These are phyloP conservation scores for Phallus indusiatus DNA, from an alignment of 768 basidiomycete genomes.

Conservation along the genomic window DNA sequence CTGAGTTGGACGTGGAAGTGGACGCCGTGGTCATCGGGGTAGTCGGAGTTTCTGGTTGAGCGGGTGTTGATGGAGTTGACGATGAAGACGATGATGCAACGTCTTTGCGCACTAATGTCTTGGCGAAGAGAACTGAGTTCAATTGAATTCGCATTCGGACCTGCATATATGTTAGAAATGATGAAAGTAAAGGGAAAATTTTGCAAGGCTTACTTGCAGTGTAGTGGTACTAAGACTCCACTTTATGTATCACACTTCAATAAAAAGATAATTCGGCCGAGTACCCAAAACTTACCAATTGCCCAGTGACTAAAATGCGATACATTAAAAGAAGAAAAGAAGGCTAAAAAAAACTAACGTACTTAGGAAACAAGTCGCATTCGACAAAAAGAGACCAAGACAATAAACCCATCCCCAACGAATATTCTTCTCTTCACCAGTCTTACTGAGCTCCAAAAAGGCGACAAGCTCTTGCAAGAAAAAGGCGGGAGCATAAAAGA, in stretches of 20 bases:
- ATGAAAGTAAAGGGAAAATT: conserved; percentile 33
- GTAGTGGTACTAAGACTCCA: conserved; percentile 5
- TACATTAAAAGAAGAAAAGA: background rate
- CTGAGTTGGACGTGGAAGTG: background rate
- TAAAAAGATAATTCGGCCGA: background rate
- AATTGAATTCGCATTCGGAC: conserved; percentile 64
- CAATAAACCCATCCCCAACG: conserved; percentile 71
- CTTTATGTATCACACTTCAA: background rate
- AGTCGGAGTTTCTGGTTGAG: conserved; percentile 1
- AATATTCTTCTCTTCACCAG: conserved; percentile 34
- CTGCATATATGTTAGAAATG: conserved; percentile 61
- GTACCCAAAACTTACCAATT: conserved; percentile 27
- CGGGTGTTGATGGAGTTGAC: conserved; percentile 32
- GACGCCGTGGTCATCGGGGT: background rate
- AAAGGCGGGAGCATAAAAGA: conserved; percentile 57
- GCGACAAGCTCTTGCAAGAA: conserved; percentile 52
- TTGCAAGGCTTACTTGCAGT: background rate
- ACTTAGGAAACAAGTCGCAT: conserved; percentile 35
- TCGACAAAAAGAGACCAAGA: conserved; percentile 39
- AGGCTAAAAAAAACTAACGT: conserved; percentile 12
- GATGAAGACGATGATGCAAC: conserved; percentile 38
- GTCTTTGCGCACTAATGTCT: conserved; percentile 81
- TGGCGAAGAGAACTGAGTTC: conserved; percentile 76
- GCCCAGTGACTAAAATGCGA: conserved; percentile 43
- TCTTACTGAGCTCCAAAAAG: conserved; percentile 58